Base-by-base conservation (phyloP, 345 rosid genomes). In the Cardamine chenopodiifolia region DNA sequence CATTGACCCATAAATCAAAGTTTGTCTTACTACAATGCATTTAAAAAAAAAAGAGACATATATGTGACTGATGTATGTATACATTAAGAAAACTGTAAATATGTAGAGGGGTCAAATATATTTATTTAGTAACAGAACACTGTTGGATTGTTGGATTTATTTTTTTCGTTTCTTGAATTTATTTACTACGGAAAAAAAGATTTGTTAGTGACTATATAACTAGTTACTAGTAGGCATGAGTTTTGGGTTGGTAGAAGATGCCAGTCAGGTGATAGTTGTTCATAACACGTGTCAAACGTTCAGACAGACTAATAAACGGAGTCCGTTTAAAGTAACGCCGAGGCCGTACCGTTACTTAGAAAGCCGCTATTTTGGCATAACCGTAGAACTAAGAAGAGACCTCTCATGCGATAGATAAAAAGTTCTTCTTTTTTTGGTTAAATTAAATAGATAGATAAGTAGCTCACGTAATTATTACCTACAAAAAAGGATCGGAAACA, bases 381-480 rank as follows among this genome's bases (percentile, higher is more conserved):
- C 45, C 35, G 67, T 49, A 61, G 31, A 52, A 62, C 14, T 52
- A 62, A 58, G 75, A 69, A 42, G 59, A 53, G 79, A 69, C 79
- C 75, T 53, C 75, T 76, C 79, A 76, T 76, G 75, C 56, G 79
- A 76, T 54, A 9, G 65, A 69, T 68, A 52, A 31, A 26, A 49
- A 4, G n/a, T 35, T 66, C 49, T 2, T 32, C 1, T 14, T 45
- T 45, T 1, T 14, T 42, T 15, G 1, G 1, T 39, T 39, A 3
- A n/a, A 10, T 35, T 42, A 44, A 15, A 15, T 2, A 42, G 74
- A 76, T 61, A 17, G 57, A 68, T 68, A 29, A 40, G 19, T 28
- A 4, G 28, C 15, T 67, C 61, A 39, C 50, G n/a, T 75, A 40
- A 75, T 75, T 60, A 42, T 28, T 28, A 39, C 54, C 53, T 59